These are phyloP conservation scores for Leccinum arenicola DNA, from an alignment of 768 basidiomycete species.

Conservation along the genomic window DNA sequence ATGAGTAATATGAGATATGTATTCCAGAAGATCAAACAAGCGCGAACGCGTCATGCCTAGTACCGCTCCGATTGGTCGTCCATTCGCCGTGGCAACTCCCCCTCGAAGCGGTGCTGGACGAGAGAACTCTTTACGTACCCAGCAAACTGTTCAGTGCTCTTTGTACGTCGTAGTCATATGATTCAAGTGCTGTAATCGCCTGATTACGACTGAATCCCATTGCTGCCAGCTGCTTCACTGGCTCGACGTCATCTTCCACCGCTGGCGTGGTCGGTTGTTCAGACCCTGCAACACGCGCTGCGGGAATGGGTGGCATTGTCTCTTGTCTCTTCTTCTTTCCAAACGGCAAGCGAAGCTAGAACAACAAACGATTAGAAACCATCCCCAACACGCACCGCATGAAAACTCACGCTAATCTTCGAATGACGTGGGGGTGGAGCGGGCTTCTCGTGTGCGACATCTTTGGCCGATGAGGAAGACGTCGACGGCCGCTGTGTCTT, in stretches of 20 bases:
- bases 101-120: not conserved
- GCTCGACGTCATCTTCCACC: slow-evolving; percentile 67
- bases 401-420: slow-evolving; percentile 68
- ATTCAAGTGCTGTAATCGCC: slow-evolving; percentile 82
- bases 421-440: slow-evolving; percentile 56
- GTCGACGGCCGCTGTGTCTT: slow-evolving; percentile 56
- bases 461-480: slow-evolving; percentile 54
- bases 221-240: slow-evolving; percentile 73
- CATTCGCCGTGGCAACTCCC: not conserved
- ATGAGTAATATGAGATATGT: slow-evolving; percentile 17
- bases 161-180: slow-evolving; percentile 77
- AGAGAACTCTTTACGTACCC: slow-evolving; percentile 25
- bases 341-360: slow-evolving; percentile 72
- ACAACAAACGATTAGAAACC: slow-evolving; percentile 9
- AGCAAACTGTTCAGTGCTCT: slow-evolving; percentile 76
- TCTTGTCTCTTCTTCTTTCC: slow-evolving; percentile 72
- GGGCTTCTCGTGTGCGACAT: slow-evolving; percentile 52
- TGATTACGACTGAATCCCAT: slow-evolving; percentile 91
- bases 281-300: slow-evolving; percentile 38
- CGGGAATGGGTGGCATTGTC: slow-evolving; percentile 41
- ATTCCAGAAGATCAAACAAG: slow-evolving; percentile 22
- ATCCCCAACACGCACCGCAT: not conserved
- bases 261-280: slow-evolving; percentile 52
- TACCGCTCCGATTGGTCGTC: not conserved
- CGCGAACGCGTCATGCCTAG: slow-evolving; percentile 2